Conservation (phyloP, 306 rosid genomes). For the Fragaria iinumae region DNA sequence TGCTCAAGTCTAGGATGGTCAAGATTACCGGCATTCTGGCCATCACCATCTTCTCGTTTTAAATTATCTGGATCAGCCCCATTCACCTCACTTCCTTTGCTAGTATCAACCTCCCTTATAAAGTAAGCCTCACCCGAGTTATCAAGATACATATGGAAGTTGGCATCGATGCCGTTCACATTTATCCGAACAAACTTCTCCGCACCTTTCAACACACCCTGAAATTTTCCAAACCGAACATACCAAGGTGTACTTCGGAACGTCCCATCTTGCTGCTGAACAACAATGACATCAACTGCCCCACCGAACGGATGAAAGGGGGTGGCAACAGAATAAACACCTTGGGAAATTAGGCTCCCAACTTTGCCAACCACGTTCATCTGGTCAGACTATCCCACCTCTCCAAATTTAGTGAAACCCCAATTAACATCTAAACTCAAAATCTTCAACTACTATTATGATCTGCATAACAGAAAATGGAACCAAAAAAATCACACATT, state of each 20-base stretch:
- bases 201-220: slow-evolving; percentile 89
- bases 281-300: slow-evolving; percentile 93
- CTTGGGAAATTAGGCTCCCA: slow-evolving; percentile 81
- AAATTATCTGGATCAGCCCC: slow-evolving; percentile 35
- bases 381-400: slow-evolving; percentile 31
- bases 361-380: slow-evolving; percentile 93
- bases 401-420: slow-evolving; percentile 32
- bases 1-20: slow-evolving; percentile 54
- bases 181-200: slow-evolving; percentile 72
- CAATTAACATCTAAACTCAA: slow-evolving; percentile 30
- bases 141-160: slow-evolving; percentile 90
- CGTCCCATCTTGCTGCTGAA: slow-evolving; percentile 92
- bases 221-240: slow-evolving; percentile 93
- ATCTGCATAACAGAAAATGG: slow-evolving; percentile 36
- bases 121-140: slow-evolving; percentile 96
- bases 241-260: slow-evolving; percentile 94
- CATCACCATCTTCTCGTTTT: slow-evolving; percentile 25
- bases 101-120: slow-evolving; percentile 61
- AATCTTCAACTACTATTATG: slow-evolving; percentile 22
- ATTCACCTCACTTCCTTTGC: slow-evolving; percentile 37
- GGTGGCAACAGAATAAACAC: slow-evolving; percentile 91
- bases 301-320: slow-evolving; percentile 99
- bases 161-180: slow-evolving; percentile 79
- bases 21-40: slow-evolving; percentile 20
- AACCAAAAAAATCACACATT: neutral